Base-by-base conservation (phyloP, 306 rosid genomes). In the Hylodesmum podocarpum region DNA sequence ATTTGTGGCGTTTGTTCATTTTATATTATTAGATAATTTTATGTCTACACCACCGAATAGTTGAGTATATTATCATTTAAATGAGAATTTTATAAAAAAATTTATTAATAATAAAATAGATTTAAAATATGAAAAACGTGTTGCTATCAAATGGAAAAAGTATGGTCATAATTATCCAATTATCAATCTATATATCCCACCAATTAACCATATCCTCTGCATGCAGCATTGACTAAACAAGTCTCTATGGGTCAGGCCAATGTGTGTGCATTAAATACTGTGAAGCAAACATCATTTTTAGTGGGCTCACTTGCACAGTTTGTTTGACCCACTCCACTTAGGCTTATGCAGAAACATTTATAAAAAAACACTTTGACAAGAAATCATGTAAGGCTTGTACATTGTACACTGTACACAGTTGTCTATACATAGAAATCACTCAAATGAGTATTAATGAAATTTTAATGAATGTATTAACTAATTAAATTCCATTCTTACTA, bases 261-360 rank as follows among this genome's bases (percentile, higher is more conserved):
- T 66, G 41, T 15, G 41, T 15, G 21, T 74, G 74, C 53, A 85
- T 63, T 89, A 76, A 89, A 83, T 82, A 40, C 39, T 28, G 66
- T 39, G 31, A 66, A 61, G 63, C 66, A 75, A 4, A 53, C 75
- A 59, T 79, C 72, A 43, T 51, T 83, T 70, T 50, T 24, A 15
- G 47, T 68, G 78, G 68, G 80, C 71, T 34, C 78, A 40, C 27
- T 70, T 37, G 79, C 61, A 24, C 59, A 65, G 27, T 63, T 55
- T 63, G 57, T 77, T 83, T 79, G 88, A 86, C 90, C 89, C 54
- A 10, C 61, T 80, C 29, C 5, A 31, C 74, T 39, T 65, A 44
- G 63, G 6, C 64, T 40, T 39, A 73, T 25, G 27, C 15, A 49
- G 9, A 41, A 44, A 41, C 12, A 49, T 62, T 59, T n/a, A n/a